Percentiles rank a stretch among this genome's conserved stretches.
phyloP scores from a whole-genome alignment of 352 stramenopile species.

The Globisporangium viniferum region DNA sequence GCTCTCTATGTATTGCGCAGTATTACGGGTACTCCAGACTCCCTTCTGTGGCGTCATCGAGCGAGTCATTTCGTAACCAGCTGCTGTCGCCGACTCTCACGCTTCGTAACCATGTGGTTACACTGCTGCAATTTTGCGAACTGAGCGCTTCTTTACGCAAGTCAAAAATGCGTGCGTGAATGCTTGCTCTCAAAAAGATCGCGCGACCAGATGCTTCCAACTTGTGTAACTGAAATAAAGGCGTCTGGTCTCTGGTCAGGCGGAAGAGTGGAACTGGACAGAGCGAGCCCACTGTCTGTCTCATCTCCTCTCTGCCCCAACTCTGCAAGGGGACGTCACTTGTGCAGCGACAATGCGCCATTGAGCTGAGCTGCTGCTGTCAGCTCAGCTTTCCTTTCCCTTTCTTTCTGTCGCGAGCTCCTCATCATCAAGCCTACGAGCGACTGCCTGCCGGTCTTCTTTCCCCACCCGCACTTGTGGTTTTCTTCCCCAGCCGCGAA shows the following conservation, averaged over 20 bases:
- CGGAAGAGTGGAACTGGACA: background rate
- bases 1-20: too few relatives aligned
- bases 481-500: background rate
- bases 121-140: too few relatives aligned
- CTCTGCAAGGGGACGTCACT: slow-evolving; percentile 6
- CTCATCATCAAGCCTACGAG: too few relatives aligned
- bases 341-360: background rate
- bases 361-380: background rate
- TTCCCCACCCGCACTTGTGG: background rate
- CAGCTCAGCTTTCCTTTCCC: background rate
- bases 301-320: background rate
- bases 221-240: background rate
- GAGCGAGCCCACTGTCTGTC: background rate
- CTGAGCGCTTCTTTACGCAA: background rate
- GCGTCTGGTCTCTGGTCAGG: background rate
- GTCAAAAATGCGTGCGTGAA: background rate
- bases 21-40: too few relatives aligned
- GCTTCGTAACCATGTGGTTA: background rate
- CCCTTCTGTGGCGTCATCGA: background rate
- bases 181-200: background rate
- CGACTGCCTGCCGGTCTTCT: background rate
- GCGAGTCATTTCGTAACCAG: background rate
- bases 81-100: background rate
- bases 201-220: background rate
- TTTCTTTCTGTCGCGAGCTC: too few relatives aligned